These are phyloP conservation scores for Dictyostelium brefeldianum DNA, from an alignment of 78 protist genomes.

Conservation along the genomic window DNA sequence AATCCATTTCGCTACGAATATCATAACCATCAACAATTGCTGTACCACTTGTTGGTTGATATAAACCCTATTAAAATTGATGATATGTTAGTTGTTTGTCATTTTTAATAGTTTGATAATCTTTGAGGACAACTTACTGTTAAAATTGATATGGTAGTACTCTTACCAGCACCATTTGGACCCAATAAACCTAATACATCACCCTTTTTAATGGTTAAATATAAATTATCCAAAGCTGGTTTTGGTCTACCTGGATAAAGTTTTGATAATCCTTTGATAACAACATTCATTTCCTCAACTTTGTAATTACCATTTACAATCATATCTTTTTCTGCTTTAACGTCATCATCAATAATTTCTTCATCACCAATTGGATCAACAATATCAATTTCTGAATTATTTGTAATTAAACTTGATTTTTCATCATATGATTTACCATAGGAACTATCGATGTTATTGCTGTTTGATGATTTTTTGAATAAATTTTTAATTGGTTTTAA, in stretches of 20 bases:
- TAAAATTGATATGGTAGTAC: constrained; percentile 86
- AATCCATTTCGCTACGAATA: constrained; percentile 39
- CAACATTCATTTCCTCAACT: neutral
- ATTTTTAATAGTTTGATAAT: too few relatives aligned
- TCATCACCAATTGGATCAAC: neutral
- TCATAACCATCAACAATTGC: constrained; percentile 84
- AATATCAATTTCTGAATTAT: neutral
- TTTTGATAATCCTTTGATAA: constrained; percentile 19
- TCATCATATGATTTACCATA: neutral
- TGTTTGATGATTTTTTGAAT: neutral
- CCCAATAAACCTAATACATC: constrained; percentile 94
- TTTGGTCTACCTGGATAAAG: constrained; percentile 46
- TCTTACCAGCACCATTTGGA: constrained; percentile 97
- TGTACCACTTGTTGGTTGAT: constrained; percentile 76
- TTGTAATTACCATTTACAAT: neutral
- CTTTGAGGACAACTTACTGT: too few relatives aligned
- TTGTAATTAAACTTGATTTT: neutral
- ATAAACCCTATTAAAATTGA: too few relatives aligned
- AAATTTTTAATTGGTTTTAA: constrained; percentile 21
- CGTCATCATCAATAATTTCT: constrained; percentile 52
- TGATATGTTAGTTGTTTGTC: too few relatives aligned
- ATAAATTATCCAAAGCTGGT: constrained; percentile 67
- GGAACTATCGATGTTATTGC: neutral
- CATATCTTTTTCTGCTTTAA: neutral
- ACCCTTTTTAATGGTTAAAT: constrained; percentile 70